Conservation (phyloP, 495 filamentous ascomycete species). For the Neurospora hispaniola region DNA sequence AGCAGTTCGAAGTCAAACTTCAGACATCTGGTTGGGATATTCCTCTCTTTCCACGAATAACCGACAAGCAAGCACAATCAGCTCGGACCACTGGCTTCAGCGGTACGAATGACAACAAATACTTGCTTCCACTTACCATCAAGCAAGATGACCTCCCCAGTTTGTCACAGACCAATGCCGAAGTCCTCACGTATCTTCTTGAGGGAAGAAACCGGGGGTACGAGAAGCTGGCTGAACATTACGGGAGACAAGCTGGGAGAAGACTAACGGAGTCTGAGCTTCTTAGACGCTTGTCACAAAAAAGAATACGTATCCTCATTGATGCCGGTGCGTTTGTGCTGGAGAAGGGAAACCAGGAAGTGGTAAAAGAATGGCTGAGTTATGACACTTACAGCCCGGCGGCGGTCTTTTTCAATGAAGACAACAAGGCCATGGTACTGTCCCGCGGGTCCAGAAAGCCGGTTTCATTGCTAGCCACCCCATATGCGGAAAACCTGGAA, state of each 20-base stretch:
- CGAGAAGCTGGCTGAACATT: neutral
- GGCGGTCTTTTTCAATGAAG: slow-evolving; percentile 21
- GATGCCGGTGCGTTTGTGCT: slow-evolving; percentile 42
- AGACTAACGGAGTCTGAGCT: slow-evolving; percentile 31
- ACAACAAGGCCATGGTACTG: slow-evolving; percentile 31
- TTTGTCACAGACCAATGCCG: slow-evolving; percentile 40
- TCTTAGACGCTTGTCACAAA: slow-evolving; percentile 15
- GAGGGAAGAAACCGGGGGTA: neutral
- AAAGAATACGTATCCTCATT: slow-evolving; percentile 33
- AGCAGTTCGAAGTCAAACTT: slow-evolving; percentile 43
- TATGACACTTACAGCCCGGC: slow-evolving; percentile 22
- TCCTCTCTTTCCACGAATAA: slow-evolving; percentile 22
- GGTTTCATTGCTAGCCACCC: slow-evolving; percentile 25
- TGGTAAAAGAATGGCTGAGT: slow-evolving; percentile 38
- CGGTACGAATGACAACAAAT: slow-evolving; percentile 43
- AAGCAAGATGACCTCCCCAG: slow-evolving; percentile 39
- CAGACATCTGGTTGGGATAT: slow-evolving; percentile 47
- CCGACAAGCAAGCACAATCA: neutral
- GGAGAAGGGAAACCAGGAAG: slow-evolving; percentile 28
- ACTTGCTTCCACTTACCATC: slow-evolving; percentile 41
- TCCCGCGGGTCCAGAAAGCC: slow-evolving; percentile 16
- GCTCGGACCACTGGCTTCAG: slow-evolving; percentile 42
- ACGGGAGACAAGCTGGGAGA: neutral
- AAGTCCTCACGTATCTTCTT: slow-evolving; percentile 22
- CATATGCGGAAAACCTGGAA: slow-evolving; percentile 29